Evolutionary conservation across 1,139 yeast genomes (phyloP).

Genomic region (Pichia sp.): DNA sequence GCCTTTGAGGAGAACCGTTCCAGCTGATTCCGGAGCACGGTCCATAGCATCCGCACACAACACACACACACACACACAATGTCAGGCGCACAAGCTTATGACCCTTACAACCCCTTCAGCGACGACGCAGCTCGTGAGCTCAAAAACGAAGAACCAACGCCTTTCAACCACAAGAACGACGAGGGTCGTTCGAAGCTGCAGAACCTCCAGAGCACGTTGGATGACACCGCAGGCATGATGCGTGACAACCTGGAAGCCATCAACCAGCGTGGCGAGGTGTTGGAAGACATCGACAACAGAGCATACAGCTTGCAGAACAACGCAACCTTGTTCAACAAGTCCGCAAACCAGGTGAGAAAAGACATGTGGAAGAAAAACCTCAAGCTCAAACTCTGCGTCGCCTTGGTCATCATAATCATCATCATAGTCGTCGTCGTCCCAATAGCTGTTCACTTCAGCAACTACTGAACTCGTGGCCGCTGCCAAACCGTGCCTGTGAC

Average conservation of each 20-base stretch:
- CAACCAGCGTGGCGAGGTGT: slow-evolving; percentile 89
- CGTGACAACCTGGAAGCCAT: slow-evolving; percentile 95
- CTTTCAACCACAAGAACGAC: slow-evolving; percentile 12
- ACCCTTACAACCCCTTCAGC: slow-evolving; percentile 33
- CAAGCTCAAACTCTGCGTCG: slow-evolving; percentile 92
- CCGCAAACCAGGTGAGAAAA: slow-evolving; percentile 95
- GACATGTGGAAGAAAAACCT: slow-evolving; percentile 99
- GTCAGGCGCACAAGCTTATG: slow-evolving; percentile 34
- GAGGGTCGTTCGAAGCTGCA: slow-evolving; percentile 23
- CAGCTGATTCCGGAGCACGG: too few species aligned
- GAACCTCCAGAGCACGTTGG: slow-evolving; percentile 29
- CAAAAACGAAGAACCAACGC: slow-evolving; percentile 16
- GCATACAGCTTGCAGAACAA: slow-evolving; percentile 90
- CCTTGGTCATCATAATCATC: slow-evolving; percentile 72
- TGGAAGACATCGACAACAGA: slow-evolving; percentile 89
- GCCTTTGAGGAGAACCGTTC: too few species aligned
- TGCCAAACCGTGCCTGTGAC: too few species aligned
- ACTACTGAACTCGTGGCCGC: slow-evolving; percentile 7
- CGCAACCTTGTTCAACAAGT: slow-evolving; percentile 94
- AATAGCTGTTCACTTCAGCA: slow-evolving; percentile 81
- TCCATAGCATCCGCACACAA: background rate
- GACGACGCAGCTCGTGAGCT: slow-evolving; percentile 30
- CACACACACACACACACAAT: slow-evolving; percentile 14
- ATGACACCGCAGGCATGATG: slow-evolving; percentile 95
- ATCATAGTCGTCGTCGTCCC: slow-evolving; percentile 91